Evolutionary conservation across 2,329 filamentous ascomycete species (phyloP).

Genomic region (Colletotrichum sp.): DNA sequence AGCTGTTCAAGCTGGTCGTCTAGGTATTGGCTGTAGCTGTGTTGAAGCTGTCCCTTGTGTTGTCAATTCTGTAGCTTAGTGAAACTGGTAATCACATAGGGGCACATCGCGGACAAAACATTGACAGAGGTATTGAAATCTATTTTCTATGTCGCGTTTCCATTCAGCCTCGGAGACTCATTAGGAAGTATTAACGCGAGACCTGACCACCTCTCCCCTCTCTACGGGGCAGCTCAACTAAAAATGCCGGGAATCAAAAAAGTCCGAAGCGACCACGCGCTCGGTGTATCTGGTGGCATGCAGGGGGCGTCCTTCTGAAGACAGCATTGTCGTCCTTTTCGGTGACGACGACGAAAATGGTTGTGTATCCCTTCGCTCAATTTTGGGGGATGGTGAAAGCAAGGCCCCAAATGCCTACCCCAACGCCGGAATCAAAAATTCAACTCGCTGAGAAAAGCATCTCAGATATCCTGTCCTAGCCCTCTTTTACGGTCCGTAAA

Average conservation of each 20-base stretch:
- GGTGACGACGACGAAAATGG: neutral
- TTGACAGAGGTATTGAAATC: constrained; percentile 8
- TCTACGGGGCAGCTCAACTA: neutral
- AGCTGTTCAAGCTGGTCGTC: neutral
- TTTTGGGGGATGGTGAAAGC: constrained; percentile 8
- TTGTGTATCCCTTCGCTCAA: constrained; percentile 9
- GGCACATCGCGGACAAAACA: neutral
- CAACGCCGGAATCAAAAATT: constrained; percentile 12
- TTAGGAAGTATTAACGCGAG: constrained; percentile 7
- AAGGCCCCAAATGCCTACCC: constrained; percentile 16
- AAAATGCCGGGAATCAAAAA: constrained; percentile 14
- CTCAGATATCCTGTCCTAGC: constrained; percentile 12
- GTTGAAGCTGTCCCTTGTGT: too few relatives aligned
- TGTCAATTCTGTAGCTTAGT: too few relatives aligned
- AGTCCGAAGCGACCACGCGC: constrained; percentile 5
- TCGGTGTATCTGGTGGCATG: neutral
- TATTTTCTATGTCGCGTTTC: constrained; percentile 16
- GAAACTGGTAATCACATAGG: neutral
- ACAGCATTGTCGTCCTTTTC: constrained; percentile 10
- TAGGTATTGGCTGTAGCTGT: too few relatives aligned
- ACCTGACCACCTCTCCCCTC: neutral
- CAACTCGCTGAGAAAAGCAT: constrained; percentile 14
- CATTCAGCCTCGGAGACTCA: constrained; percentile 6
- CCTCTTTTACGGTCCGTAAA: constrained; percentile 2
- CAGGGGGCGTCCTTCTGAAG: constrained; percentile 1